A percentile compares a stretch with the other conserved stretches of the same genome.
Evolutionary conservation across 495 filamentous ascomycete species (phyloP).

Genomic region (Penicillium dipodomyicola): DNA sequence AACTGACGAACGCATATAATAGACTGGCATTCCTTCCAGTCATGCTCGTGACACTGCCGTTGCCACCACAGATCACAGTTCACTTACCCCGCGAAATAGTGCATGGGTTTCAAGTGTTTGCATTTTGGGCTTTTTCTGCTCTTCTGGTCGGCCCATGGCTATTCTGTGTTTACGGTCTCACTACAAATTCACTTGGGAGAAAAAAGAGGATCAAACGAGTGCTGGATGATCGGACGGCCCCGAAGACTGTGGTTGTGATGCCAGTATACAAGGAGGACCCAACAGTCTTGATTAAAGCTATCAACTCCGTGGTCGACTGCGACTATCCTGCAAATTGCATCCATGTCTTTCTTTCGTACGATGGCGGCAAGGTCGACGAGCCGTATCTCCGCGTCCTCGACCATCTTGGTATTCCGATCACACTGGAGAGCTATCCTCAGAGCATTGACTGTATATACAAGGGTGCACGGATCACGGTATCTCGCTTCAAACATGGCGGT

Average conservation of each 20-base stretch:
- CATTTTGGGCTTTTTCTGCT: slow-evolving; percentile 89
- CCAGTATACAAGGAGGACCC: slow-evolving; percentile 95
- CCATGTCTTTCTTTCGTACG: slow-evolving; percentile 95
- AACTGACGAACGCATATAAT: slow-evolving; percentile 6
- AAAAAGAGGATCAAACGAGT: slow-evolving; percentile 78
- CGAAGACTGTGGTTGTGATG: slow-evolving; percentile 97
- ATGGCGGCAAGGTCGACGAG: slow-evolving; percentile 85
- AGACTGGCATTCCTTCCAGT: slow-evolving; percentile 88
- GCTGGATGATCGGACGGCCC: slow-evolving; percentile 79
- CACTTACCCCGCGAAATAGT: slow-evolving; percentile 70
- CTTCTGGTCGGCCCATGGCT: slow-evolving; percentile 88
- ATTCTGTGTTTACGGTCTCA: slow-evolving; percentile 85
- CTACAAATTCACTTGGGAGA: slow-evolving; percentile 80
- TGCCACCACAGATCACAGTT: slow-evolving; percentile 67
- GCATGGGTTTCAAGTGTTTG: slow-evolving; percentile 83
- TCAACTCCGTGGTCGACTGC: slow-evolving; percentile 90
- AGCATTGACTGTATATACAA: slow-evolving; percentile 90
- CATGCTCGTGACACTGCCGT: slow-evolving; percentile 90
- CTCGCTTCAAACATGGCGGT: slow-evolving; percentile 88
- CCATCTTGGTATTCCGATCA: slow-evolving; percentile 79
- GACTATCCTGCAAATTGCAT: slow-evolving; percentile 93
- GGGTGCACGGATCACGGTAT: slow-evolving; percentile 81
- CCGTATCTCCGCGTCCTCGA: slow-evolving; percentile 86
- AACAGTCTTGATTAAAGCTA: slow-evolving; percentile 78
- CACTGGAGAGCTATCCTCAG: slow-evolving; percentile 73